Evolutionary conservation across 2,329 filamentous ascomycete species (phyloP), one percentile per base, ranked within the genome.

Genomic region (Aspergillus ustus): DNA sequence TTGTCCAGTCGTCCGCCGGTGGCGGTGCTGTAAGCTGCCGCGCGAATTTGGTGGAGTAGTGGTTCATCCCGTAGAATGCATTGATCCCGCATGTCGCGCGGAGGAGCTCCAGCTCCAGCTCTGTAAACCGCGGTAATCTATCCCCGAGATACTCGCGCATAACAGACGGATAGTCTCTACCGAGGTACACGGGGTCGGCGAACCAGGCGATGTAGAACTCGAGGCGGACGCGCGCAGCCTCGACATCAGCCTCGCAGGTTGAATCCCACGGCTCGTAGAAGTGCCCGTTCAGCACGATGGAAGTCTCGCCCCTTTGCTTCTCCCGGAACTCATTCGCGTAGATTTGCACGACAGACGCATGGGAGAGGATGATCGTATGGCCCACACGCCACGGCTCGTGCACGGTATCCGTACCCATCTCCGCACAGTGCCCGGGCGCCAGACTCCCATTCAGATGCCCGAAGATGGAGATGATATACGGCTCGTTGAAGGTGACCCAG

Each of bases 121-220:
- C 1, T 5, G 52, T 51, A 29, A 63, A 63, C 0, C 5, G 3
- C 1, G 61, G 61, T 3, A 63, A 40, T 28, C 61, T 29, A 13
- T 60, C 53, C n/a, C 57, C 52, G 4, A 63, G 50, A 8, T 57
- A 44, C 28, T 19, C 58, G 2, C 62, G 48, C 44, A 80, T 69
- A 9, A 60, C 66, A 1, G 64, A 46, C 1, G 76, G 75, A 60
- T 81, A 81, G 67, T 81, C 78, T 29, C 73, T 70, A 3, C 71
- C 76, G 7, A 77, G 62, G 63, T 74, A 80, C 25, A 77, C 68
- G 0, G 78, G 78, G 37, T 78, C 70, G 4, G 70, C 74, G 63
- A 80, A 81, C 73, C 75, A 79, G 17, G 73, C 78, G 62, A 71
- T 65, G 44, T 70, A 66, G 49, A 72, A 72, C 22, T 63, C 57